These are phyloP conservation scores for Leccinum angustisporum DNA, from an alignment of 1,284 basidiomycete genomes.

Conservation along the genomic window DNA sequence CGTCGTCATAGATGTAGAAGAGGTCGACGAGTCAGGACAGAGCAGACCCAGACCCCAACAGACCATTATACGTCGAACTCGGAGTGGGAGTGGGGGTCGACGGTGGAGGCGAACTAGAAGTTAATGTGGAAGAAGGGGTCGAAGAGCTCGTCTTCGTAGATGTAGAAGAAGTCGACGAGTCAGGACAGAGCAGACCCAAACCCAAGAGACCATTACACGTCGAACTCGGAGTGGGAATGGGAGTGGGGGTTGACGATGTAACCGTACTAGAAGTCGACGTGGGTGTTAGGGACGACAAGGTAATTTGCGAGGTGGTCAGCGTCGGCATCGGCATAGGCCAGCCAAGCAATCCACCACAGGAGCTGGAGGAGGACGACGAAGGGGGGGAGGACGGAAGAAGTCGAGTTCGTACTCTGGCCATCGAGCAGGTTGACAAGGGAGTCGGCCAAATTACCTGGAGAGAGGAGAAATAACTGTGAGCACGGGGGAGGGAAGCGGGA, in stretches of 20 bases:
- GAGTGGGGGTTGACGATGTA: neutral
- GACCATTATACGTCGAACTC: too few relatives aligned
- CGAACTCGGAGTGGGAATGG: neutral
- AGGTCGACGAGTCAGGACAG: neutral
- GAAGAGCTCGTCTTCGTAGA: conserved; percentile 2
- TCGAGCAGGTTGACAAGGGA: neutral
- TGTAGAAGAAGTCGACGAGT: conserved; percentile 11
- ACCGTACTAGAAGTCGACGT: too few relatives aligned
- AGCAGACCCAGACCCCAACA: neutral
- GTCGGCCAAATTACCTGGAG: conserved; percentile 1
- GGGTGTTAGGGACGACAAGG: neutral
- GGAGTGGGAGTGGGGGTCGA: neutral
- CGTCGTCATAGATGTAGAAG: neutral
- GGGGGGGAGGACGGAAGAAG: conserved; percentile 17
- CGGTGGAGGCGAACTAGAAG: neutral
- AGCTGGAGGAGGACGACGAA: conserved; percentile 7
- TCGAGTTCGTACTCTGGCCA: neutral
- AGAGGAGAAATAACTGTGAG: neutral
- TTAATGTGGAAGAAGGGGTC: neutral
- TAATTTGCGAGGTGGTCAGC: neutral
- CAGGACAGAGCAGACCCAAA: conserved; percentile 10
- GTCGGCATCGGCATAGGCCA: conserved; percentile 5
- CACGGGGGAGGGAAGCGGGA: neutral
- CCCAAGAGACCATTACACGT: conserved; percentile 20
- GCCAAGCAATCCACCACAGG: conserved; percentile 18